Base-by-base conservation (phyloP, 192 early-diverging fungal genomes). In the Spinellus fusiger region DNA sequence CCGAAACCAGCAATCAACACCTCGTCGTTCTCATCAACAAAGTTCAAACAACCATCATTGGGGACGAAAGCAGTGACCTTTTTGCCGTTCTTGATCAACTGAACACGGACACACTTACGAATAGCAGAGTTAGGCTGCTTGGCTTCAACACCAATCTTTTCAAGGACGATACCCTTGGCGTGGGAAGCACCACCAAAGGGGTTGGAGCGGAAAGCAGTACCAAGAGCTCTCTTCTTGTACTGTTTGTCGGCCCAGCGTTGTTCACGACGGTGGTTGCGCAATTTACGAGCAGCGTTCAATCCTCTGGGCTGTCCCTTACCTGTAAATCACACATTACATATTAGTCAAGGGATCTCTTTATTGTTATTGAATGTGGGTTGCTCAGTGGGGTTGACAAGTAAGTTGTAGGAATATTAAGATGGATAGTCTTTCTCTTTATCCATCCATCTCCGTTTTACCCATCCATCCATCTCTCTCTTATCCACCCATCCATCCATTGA, bases 81-180 rank as follows among this genome's bases (percentile, higher is more conserved):
- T 91, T 99, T 99, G 76, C 92, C 94, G 90, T 99, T 99, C 91
- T 99, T 99, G 89, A 99, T 97, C 67, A 99, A 86, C 85, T 99
- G 97, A 62, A 95, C 96, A 93, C 97, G 94, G 69, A 99, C 94
- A 84, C 95, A 98, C 87, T 99, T 99, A 83, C 97, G 93, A 89
- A 99, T 99, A 65, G 97, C 97, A 84, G 97, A 99, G 91, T 99
- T 99, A 75, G 97, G 97, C 81, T 99, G 97, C 82, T 99, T 99
- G 78, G 97, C 94, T 86, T 99, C 97, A 75, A 99, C 93, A 91
- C 95, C 97, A 80, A 99, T 97, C 88, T 99, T 99, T 86, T 99
- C 96, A 60, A 99, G 86, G 55, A 97, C 94, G 74, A 99, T 99
- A 64, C 96, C 96, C 92, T 99, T 99, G 78, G 96, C 96, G 85